phyloP scores from a whole-genome alignment of 495 filamentous ascomycete genomes.

The Pseudevernia furfuracea region DNA sequence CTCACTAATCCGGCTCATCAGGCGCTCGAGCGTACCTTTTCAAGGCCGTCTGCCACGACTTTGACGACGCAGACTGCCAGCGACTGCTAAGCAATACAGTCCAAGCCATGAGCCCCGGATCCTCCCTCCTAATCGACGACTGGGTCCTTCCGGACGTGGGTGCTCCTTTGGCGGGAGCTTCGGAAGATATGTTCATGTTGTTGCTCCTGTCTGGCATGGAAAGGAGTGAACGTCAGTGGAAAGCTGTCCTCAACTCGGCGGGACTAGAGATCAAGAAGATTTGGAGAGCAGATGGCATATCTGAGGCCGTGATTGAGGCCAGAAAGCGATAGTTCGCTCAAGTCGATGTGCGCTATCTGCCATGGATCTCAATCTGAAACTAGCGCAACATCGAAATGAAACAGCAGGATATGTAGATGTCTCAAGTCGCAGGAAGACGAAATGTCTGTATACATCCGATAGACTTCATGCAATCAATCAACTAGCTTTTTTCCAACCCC shows the following conservation, averaged over 20 bases:
- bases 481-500: too few relatives aligned
- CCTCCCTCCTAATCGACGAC: slow-evolving; percentile 8
- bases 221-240: slow-evolving; percentile 4
- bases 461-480: too few relatives aligned
- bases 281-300: neutral
- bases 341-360: too few relatives aligned
- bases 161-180: slow-evolving; percentile 1
- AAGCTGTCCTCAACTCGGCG: neutral
- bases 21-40: slow-evolving; percentile 6
- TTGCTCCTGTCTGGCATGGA: slow-evolving; percentile 6
- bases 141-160: slow-evolving; percentile 6
- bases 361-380: too few relatives aligned
- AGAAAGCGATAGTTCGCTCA: slow-evolving; percentile 6
- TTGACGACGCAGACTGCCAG: neutral
- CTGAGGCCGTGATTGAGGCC: neutral
- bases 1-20: slow-evolving; percentile 1
- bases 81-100: slow-evolving; percentile 2
- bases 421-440: too few relatives aligned
- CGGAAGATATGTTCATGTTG: neutral
- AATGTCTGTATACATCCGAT: too few relatives aligned
- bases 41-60: slow-evolving; percentile 1
- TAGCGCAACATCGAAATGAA: too few relatives aligned
- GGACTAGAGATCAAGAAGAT: slow-evolving; percentile 7
- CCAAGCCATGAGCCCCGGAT: neutral
- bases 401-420: too few relatives aligned